Evolutionary conservation across 768 basidiomycete genomes (phyloP).

Genomic region (Boletus sp.): DNA sequence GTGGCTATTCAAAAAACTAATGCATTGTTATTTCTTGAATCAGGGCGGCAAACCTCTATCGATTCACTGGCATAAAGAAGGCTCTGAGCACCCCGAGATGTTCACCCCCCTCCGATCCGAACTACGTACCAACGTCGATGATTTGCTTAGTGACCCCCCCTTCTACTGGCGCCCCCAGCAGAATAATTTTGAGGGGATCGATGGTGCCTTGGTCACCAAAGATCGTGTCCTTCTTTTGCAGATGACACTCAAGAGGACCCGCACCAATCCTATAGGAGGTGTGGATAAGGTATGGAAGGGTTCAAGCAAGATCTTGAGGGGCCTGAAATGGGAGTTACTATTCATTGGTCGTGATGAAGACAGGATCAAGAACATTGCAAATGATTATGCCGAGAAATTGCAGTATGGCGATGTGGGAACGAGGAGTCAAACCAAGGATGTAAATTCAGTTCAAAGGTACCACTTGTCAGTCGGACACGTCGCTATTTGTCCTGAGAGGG

Average conservation of each 20-base stretch:
- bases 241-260: background rate
- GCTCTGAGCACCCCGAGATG: background rate
- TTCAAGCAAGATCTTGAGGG: background rate
- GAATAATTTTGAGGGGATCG: background rate
- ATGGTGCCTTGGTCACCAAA: background rate
- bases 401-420: background rate
- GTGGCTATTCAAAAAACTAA: background rate
- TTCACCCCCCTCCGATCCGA: background rate
- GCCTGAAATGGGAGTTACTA: background rate
- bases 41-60: background rate
- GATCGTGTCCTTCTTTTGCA: background rate
- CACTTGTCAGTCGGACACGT: too few relatives aligned
- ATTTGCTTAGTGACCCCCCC: background rate
- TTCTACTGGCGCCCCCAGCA: background rate
- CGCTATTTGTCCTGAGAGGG: too few relatives aligned
- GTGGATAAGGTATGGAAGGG: background rate
- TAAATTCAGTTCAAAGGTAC: too few relatives aligned
- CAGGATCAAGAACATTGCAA: too few relatives aligned
- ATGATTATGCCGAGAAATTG: background rate
- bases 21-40: background rate
- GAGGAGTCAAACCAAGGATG: too few relatives aligned
- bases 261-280: background rate
- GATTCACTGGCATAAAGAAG: background rate
- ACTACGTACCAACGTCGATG: background rate
- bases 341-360: background rate